Conservation (phyloP, 1,284 basidiomycete species). For the Malassezia sp. region DNA sequence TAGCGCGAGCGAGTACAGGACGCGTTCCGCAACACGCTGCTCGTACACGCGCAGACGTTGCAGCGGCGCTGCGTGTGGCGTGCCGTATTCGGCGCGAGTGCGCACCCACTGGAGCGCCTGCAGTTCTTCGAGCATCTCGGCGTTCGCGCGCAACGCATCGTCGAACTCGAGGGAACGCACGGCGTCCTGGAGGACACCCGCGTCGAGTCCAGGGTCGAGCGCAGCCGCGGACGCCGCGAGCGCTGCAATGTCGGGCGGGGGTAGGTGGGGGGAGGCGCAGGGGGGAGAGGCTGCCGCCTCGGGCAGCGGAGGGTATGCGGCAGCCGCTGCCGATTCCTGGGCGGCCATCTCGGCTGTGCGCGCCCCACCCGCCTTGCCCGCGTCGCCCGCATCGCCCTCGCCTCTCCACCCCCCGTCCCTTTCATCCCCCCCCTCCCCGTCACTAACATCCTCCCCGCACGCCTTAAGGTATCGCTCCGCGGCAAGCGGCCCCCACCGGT, state of each 20-base stretch:
- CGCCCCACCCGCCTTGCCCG: background rate
- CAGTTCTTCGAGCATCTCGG: conserved; percentile 24
- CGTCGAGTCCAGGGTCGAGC: conserved; percentile 16
- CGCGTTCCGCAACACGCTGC: conserved; percentile 18
- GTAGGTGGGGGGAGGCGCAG: too few species aligned
- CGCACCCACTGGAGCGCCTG: conserved; percentile 37
- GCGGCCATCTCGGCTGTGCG: background rate
- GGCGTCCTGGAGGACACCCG: conserved; percentile 11
- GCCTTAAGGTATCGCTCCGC: conserved; percentile 11
- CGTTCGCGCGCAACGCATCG: conserved; percentile 20
- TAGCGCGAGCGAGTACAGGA: conserved; percentile 23
- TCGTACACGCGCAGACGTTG: conserved; percentile 23
- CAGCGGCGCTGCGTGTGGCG: conserved; percentile 4
- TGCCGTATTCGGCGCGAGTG: conserved; percentile 19
- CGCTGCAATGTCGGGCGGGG: too few species aligned
- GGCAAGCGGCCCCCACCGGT: conserved; percentile 6
- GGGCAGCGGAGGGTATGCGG: too few species aligned
- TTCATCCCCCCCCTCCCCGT: too few species aligned
- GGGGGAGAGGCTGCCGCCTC: too few species aligned
- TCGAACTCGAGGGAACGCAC: conserved; percentile 21
- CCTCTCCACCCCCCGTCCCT: background rate
- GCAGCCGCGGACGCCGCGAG: background rate
- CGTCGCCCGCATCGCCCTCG: conserved; percentile 4
- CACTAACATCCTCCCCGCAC: conserved; percentile 13
- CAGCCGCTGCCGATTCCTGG: conserved; percentile 6